Base-by-base conservation (phyloP, 2,329 filamentous ascomycete genomes). In the Aplosporella prunicola region DNA sequence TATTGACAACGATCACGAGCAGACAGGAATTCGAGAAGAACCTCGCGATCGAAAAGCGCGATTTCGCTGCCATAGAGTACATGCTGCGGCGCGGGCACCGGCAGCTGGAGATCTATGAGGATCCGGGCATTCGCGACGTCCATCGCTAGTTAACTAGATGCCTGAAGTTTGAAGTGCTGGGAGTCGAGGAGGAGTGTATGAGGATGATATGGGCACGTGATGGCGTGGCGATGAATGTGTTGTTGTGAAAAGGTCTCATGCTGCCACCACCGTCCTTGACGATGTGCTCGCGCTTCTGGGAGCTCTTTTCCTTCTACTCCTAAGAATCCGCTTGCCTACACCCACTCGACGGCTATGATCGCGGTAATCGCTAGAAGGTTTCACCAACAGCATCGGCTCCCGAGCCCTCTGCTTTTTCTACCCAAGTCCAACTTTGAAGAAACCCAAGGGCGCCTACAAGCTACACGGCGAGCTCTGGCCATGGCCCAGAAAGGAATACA, bases 51-150 rank as follows among this genome's bases (percentile, higher is more conserved):
- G 79, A 82, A 58, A 91, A 85, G 62, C 86, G 84, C 49, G 86
- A 94, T 53, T 94, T 94, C 60, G 69, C 71, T 11, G 80, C 86
- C 5, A 80, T 95, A 40, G 88, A 95, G 59, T 91, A 85, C 57
- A 66, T 93, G 22, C 56, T 95, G 35, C 74, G 88, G 43, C 89
- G 85, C 57, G 88, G 88, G 15, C 72, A 75, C 26, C 74, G 84
- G 29, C 86, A 94, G 56, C 67, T 95, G 13, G 85, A 93, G 45
- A 73, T 78, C 30, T 91, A 91, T 61, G 76, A 80, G n/a, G 75
- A 80, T 5, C 78, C 82, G 17, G 81, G 80, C 3, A 87, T 93
- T 51, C 84, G 78, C 52, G 84, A 91, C 57, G 79, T 93, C 20
- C 39, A 32, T 35, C 28, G 39, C 20, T 40, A 35, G 32, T 25